Conservation (phyloP, 495 filamentous ascomycete species). For the Neurospora sp. region DNA sequence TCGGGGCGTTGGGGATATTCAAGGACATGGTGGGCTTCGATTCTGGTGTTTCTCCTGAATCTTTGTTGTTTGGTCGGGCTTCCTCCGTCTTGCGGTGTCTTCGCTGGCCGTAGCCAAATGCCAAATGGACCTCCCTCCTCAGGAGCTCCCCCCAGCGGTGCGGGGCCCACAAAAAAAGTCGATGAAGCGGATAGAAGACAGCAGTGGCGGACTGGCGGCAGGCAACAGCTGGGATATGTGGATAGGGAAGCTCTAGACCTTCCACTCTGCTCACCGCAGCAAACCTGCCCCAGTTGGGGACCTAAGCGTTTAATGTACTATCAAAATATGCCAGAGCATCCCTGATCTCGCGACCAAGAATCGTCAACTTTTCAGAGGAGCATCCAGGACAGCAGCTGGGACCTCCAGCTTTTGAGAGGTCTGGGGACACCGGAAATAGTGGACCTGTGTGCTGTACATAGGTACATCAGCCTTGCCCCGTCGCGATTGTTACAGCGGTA, state of each 20-base stretch:
- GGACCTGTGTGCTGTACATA: neutral
- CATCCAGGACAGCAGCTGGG: neutral
- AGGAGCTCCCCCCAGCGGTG: slow-evolving; percentile 5
- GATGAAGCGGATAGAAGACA: slow-evolving; percentile 13
- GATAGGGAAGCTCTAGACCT: neutral
- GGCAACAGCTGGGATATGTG: slow-evolving; percentile 1
- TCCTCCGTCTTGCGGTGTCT: slow-evolving; percentile 1
- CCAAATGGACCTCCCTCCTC: slow-evolving; percentile 8
- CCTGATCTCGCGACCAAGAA: neutral
- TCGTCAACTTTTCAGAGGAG: neutral
- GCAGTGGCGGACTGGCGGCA: slow-evolving; percentile 20
- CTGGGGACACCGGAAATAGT: neutral
- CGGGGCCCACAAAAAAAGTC: slow-evolving; percentile 27
- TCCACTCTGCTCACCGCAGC: neutral
- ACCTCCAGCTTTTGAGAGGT: neutral
- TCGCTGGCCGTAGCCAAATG: neutral
- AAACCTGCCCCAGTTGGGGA: neutral
- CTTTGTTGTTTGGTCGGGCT: slow-evolving; percentile 6
- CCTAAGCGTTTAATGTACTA: neutral
- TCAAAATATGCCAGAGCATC: neutral
- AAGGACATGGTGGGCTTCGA: slow-evolving; percentile 67
- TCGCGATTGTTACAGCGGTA: neutral
- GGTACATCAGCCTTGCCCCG: neutral
- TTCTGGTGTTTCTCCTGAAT: neutral
- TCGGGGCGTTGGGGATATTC: slow-evolving; percentile 85